phyloP scores from a whole-genome alignment of 73 alveolate species.

The Effrenium voratum region DNA sequence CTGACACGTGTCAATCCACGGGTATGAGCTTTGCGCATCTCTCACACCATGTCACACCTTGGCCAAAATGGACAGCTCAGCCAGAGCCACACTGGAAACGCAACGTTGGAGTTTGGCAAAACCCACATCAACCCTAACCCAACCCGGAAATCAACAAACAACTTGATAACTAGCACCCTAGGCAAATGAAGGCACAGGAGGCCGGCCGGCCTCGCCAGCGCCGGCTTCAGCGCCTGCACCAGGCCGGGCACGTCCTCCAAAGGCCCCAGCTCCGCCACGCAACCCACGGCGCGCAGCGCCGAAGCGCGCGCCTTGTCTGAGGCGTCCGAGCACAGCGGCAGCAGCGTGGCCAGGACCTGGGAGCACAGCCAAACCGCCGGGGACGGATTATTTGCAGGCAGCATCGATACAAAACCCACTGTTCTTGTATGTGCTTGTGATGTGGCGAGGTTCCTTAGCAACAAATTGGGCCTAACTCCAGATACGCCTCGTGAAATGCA shows the following conservation, averaged over 20 bases:
- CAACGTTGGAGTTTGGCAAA: neutral
- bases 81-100: neutral
- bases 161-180: neutral
- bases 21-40: neutral
- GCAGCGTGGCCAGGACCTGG: neutral
- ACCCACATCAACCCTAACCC: neutral
- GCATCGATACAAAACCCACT: no score
- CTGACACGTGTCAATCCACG: neutral
- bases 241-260: neutral
- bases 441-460: no score
- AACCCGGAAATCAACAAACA: neutral
- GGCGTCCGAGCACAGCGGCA: slow-evolving; percentile 61
- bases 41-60: neutral
- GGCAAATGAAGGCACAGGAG: neutral
- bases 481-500: no score
- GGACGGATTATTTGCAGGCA: no score
- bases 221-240: neutral
- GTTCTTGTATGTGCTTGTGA: no score
- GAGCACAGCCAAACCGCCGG: no score
- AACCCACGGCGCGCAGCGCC: slow-evolving; percentile 52
- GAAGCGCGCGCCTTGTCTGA: slow-evolving; percentile 57
- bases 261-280: slow-evolving; percentile 59
- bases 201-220: neutral
- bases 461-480: no score
- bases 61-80: neutral